Conservation (phyloP, 169 alveolate genomes). For the Plasmodium gonderi region DNA sequence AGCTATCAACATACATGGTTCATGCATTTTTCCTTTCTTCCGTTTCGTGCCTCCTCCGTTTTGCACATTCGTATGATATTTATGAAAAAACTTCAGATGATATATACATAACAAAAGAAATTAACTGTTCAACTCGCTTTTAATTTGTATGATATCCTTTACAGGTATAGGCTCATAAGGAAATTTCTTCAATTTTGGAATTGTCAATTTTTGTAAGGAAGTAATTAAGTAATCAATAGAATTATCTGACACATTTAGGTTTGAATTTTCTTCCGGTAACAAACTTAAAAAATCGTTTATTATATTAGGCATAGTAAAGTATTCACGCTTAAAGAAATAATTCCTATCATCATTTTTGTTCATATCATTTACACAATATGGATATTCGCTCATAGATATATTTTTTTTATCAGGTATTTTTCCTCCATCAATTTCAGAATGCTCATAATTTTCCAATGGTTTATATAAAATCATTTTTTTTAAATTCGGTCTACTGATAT, state of each 20-base stretch:
- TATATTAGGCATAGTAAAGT: slow-evolving; percentile 54
- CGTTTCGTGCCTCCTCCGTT: no score
- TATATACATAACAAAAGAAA: neutral
- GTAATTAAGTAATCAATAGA: slow-evolving; percentile 58
- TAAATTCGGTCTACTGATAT: slow-evolving; percentile 64
- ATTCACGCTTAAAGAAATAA: slow-evolving; percentile 40
- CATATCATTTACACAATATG: neutral
- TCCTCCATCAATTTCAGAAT: slow-evolving; percentile 14
- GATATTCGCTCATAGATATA: neutral
- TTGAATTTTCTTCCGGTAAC: slow-evolving; percentile 56
- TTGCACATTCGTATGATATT: no score
- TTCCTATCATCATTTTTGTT: slow-evolving; percentile 18
- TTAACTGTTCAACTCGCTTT: slow-evolving; percentile 27
- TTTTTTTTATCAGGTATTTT: neutral
- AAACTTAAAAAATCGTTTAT: slow-evolving; percentile 68
- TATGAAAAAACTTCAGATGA: no score
- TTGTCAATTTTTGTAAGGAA: slow-evolving; percentile 42
- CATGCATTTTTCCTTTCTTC: neutral
- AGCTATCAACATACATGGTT: no score
- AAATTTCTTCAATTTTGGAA: slow-evolving; percentile 33
- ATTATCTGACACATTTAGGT: slow-evolving; percentile 41
- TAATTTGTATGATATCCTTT: slow-evolving; percentile 53
- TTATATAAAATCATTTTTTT: slow-evolving; percentile 53
- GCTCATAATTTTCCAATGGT: slow-evolving; percentile 58
- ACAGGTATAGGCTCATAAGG: slow-evolving; percentile 75